Base-by-base conservation (phyloP, 495 filamentous ascomycete species). In the Penicillium salamii region DNA sequence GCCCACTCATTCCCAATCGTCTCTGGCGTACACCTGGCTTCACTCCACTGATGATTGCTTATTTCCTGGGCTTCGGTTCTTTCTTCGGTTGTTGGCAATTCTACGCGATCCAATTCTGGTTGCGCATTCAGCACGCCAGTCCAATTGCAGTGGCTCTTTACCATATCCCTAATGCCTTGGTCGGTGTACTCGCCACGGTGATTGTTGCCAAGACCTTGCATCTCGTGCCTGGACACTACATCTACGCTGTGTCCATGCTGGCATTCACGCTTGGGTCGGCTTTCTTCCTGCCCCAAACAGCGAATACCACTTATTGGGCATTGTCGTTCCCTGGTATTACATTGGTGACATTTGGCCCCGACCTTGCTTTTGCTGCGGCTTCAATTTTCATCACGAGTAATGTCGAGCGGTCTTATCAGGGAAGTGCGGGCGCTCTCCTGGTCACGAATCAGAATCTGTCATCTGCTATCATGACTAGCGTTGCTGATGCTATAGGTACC, bases 51-150 rank as follows among this genome's bases (percentile, higher is more conserved):
- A 64, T 73, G 49, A 43, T 70, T 0, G 61, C 73, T 2, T 78
- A 76, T 41, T 72, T 75, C 51, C 57, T 78, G 1, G 72, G 70
- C 2, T 78, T 72, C 24, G 74, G 72, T 5, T 64, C 61, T 3
- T 76, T 54, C 59, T 66, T 66, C 38, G 74, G 72, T 2, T 65
- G 63, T 7, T 78, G 72, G 72, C 72, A 75, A 36, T 76, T 76
- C 45, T 78, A 71, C 37, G 72, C 70, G 11, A 64, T 78, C 11
- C 72, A 74, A 21, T 78, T 76, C 52, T 76, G 70, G 65, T 57
- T 74, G 8, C 61, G 65, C 5, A 69, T 73, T 14, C 72, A 76
- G 28, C 59, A 65, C 5, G 63, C 61, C 0, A 57, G 49, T 0
- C 67, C 73, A 0, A 57, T 78, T 15, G 68, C 59, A 0, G 61